These are phyloP conservation scores for Penicillium sp. DNA, from an alignment of 2,329 filamentous ascomycete species.

Conservation along the genomic window DNA sequence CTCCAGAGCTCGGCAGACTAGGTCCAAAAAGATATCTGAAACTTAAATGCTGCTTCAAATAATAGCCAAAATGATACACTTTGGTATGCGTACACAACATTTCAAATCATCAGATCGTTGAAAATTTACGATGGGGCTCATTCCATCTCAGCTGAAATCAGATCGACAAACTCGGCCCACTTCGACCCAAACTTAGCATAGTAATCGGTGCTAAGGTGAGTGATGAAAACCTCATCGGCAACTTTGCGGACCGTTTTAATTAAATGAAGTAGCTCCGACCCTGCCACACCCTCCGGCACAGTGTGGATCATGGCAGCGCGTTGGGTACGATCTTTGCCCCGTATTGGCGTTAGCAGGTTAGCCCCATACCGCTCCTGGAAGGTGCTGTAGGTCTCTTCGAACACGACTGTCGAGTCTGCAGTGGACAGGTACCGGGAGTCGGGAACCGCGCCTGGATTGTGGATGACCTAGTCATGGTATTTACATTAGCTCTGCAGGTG, in stretches of 20 bases:
- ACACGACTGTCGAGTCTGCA: slow-evolving; percentile 49
- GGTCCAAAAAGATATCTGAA: background rate
- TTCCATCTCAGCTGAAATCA: slow-evolving; percentile 25
- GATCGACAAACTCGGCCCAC: slow-evolving; percentile 40
- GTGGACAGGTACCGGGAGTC: slow-evolving; percentile 41
- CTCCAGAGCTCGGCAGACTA: background rate
- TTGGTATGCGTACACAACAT: background rate
- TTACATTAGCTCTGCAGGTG: slow-evolving; percentile 10
- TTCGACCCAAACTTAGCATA: slow-evolving; percentile 42
- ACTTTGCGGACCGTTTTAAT: slow-evolving; percentile 37
- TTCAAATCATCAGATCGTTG: background rate
- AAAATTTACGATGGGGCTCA: slow-evolving; percentile 4
- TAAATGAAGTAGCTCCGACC: slow-evolving; percentile 31
- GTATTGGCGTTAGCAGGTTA: slow-evolving; percentile 34
- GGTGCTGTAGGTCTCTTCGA: slow-evolving; percentile 45
- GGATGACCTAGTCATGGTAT: slow-evolving; percentile 36
- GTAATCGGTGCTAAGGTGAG: slow-evolving; percentile 40
- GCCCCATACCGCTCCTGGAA: slow-evolving; percentile 37
- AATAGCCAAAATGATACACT: background rate
- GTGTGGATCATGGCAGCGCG: slow-evolving; percentile 42
- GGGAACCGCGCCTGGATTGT: slow-evolving; percentile 50
- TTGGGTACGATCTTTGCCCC: slow-evolving; percentile 32
- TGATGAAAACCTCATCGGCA: slow-evolving; percentile 44
- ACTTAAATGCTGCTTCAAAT: background rate
- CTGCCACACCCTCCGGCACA: slow-evolving; percentile 34